Conservation (phyloP, 495 filamentous ascomycete species). For the Cryomyces minteri region DNA sequence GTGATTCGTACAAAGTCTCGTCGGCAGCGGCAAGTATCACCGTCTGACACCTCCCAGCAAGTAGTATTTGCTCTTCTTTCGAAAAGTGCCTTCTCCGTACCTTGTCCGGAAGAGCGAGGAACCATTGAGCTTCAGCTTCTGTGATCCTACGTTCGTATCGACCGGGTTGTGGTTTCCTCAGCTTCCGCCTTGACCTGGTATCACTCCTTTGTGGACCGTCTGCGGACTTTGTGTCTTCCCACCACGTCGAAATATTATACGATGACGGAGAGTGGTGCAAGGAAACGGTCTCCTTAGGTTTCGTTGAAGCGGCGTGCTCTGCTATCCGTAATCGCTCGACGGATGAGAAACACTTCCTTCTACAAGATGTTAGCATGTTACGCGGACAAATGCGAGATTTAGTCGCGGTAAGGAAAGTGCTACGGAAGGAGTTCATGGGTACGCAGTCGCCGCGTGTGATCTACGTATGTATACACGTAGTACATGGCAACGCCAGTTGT, state of each 20-base stretch:
- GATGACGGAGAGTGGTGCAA: background rate
- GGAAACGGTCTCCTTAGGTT: background rate
- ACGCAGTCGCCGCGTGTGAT: background rate
- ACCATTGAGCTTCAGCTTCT: conserved; percentile 41
- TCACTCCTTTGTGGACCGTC: background rate
- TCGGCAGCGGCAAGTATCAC: conserved; percentile 54
- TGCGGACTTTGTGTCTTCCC: background rate
- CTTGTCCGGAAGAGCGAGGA: conserved; percentile 49
- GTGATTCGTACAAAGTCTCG: conserved; percentile 16
- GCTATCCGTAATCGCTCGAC: conserved; percentile 3
- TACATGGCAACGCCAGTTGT: background rate
- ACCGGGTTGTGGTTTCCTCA: background rate
- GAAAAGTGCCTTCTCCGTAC: conserved; percentile 52
- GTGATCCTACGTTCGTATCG: background rate
- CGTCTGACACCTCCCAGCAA: conserved; percentile 37
- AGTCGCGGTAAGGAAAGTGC: background rate
- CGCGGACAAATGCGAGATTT: background rate
- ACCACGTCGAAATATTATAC: too few relatives aligned
- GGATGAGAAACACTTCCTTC: conserved; percentile 8
- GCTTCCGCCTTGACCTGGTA: background rate
- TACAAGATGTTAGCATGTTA: background rate
- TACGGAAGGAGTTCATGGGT: background rate
- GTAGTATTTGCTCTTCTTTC: conserved; percentile 47
- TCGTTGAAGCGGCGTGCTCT: conserved; percentile 3
- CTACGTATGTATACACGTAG: background rate